phyloP scores from a whole-genome alignment of 2,329 filamentous ascomycete species.

The Periconia sp. region DNA sequence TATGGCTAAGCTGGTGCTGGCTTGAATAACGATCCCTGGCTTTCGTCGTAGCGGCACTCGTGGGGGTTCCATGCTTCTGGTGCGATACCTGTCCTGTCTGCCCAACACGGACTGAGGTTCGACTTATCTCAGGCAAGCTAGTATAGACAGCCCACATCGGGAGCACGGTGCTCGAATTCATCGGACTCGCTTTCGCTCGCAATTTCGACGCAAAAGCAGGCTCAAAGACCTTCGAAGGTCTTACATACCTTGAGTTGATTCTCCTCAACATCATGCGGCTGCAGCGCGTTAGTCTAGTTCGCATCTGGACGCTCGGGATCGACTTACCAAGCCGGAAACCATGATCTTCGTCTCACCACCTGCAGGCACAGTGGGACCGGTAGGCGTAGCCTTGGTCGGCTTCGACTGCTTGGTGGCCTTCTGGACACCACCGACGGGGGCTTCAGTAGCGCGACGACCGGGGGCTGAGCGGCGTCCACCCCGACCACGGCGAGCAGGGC shows the following conservation, averaged over 20 bases:
- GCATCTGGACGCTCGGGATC: slow-evolving; percentile 5
- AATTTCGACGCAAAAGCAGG: slow-evolving; percentile 41
- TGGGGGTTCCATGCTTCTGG: slow-evolving; percentile 40
- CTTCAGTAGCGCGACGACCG: slow-evolving; percentile 60
- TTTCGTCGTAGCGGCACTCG: slow-evolving; percentile 33
- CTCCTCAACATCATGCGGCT: slow-evolving; percentile 97
- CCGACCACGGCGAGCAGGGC: slow-evolving; percentile 57
- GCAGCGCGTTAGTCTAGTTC: slow-evolving; percentile 54
- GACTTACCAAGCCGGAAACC: slow-evolving; percentile 94
- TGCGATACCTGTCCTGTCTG: slow-evolving; percentile 37
- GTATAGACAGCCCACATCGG: slow-evolving; percentile 28
- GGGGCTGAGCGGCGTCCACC: slow-evolving; percentile 54
- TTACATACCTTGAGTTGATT: slow-evolving; percentile 99
- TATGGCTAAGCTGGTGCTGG: slow-evolving; percentile 12
- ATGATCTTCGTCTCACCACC: slow-evolving; percentile 92
- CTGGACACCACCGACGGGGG: slow-evolving; percentile 83
- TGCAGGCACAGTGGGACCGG: slow-evolving; percentile 65
- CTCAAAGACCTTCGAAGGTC: slow-evolving; percentile 60
- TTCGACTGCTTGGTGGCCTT: slow-evolving; percentile 72
- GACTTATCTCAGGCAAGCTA: slow-evolving; percentile 37
- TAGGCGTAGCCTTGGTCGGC: slow-evolving; percentile 65
- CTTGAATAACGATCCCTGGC: slow-evolving; percentile 26
- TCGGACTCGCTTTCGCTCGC: slow-evolving; percentile 41
- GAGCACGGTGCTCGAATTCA: slow-evolving; percentile 25
- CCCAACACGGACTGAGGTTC: slow-evolving; percentile 35